Percentiles rank a stretch among this genome's conserved stretches.
phyloP scores from a whole-genome alignment of 495 filamentous ascomycete species.

The Filosporella fistucella region DNA sequence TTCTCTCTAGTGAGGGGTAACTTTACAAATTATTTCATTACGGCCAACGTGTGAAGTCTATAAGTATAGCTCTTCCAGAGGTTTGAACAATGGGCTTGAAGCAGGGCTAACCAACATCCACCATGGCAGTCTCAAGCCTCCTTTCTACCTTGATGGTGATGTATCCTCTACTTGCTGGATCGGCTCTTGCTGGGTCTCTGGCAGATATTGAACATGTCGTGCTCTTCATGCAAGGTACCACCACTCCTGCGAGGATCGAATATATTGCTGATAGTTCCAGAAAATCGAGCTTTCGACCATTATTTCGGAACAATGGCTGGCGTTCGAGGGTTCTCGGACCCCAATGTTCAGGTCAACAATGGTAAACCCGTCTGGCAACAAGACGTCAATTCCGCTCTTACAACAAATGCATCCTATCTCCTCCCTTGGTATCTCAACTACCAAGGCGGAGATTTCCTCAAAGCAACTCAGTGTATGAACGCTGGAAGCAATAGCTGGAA shows the following conservation, averaged over 20 bases:
- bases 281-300: slow-evolving; percentile 30
- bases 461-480: slow-evolving; percentile 51
- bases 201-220: slow-evolving; percentile 53
- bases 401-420: slow-evolving; percentile 30
- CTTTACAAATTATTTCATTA: no score
- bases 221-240: slow-evolving; percentile 53
- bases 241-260: background rate
- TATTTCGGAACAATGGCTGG: slow-evolving; percentile 55
- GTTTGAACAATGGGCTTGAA: no score
- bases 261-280: slow-evolving; percentile 9
- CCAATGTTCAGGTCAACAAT: slow-evolving; percentile 51
- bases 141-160: slow-evolving; percentile 18
- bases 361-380: slow-evolving; percentile 44
- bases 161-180: slow-evolving; percentile 18
- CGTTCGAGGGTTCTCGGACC: slow-evolving; percentile 51
- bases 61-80: no score
- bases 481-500: slow-evolving; percentile 47
- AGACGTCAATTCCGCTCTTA: slow-evolving; percentile 27
- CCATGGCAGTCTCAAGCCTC: slow-evolving; percentile 19
- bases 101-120: no score
- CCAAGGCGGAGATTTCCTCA: slow-evolving; percentile 35
- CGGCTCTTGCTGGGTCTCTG: slow-evolving; percentile 35
- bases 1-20: no score
- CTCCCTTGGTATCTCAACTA: slow-evolving; percentile 52
- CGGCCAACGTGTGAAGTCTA: no score